Percentiles rank a stretch among this genome's conserved stretches.
Conservation (phyloP, 805 yeast genomes). For the Candida ulmi region DNA sequence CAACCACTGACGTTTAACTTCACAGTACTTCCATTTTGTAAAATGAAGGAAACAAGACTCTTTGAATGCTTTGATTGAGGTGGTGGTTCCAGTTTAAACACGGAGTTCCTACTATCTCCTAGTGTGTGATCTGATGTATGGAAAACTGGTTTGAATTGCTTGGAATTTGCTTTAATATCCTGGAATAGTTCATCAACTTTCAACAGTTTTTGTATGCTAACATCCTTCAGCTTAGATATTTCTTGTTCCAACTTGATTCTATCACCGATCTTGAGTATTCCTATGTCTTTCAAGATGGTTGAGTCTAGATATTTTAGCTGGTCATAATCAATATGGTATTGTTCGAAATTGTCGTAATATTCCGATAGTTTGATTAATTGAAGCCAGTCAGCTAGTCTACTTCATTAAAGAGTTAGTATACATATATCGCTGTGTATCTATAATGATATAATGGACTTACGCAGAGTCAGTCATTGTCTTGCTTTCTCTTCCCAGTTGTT, state of each 20-base stretch:
- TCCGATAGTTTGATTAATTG: not conserved
- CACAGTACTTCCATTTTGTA: constrained; percentile 68
- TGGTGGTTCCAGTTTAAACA: constrained; percentile 15
- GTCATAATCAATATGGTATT: constrained; percentile 16
- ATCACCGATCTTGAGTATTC: constrained; percentile 78
- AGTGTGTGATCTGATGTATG: not conserved
- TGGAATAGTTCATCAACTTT: constrained; percentile 14
- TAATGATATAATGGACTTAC: not conserved
- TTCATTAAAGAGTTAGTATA: not conserved
- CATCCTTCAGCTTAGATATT: constrained; percentile 35
- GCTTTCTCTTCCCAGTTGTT: not conserved
- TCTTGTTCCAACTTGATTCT: constrained; percentile 63
- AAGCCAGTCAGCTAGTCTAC: constrained; percentile 2
- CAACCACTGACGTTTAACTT: constrained; percentile 72
- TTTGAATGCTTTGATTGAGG: constrained; percentile 12
- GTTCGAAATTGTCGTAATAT: constrained; percentile 3
- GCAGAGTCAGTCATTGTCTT: not conserved
- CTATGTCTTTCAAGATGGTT: constrained; percentile 62
- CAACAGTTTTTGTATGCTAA: constrained; percentile 2
- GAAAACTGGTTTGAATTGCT: constrained; percentile 3
- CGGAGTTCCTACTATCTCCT: constrained; percentile 9
- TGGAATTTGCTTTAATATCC: constrained; percentile 5
- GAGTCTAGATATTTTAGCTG: constrained; percentile 41
- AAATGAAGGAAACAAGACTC: constrained; percentile 55
- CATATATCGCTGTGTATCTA: too few relatives aligned